Percentiles rank a stretch among this genome's conserved stretches.
phyloP scores from a whole-genome alignment of 371 early-diverging fungal species.

The Haplosporangium sp. region DNA sequence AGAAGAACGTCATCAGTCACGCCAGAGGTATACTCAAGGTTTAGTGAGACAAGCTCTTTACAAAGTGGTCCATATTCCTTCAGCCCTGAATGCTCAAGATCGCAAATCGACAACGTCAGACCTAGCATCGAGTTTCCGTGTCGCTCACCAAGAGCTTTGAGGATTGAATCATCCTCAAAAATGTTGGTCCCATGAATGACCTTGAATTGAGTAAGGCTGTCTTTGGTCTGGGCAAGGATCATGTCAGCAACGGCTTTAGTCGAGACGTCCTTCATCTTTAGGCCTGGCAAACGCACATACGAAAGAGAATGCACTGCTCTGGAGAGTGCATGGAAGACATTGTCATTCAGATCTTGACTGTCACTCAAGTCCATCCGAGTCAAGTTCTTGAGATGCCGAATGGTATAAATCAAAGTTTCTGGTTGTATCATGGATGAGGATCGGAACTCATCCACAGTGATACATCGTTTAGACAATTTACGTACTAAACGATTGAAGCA shows the following conservation, averaged over 20 bases:
- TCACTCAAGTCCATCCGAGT: constrained; percentile 48
- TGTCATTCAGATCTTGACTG: constrained; percentile 32
- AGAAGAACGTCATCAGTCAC: constrained; percentile 39
- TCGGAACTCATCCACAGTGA: constrained; percentile 29
- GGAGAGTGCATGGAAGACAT: constrained; percentile 33
- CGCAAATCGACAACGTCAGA: constrained; percentile 41
- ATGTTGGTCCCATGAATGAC: constrained; percentile 45
- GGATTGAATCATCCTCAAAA: constrained; percentile 33
- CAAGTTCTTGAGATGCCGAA: constrained; percentile 33
- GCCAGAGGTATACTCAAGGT: constrained; percentile 49
- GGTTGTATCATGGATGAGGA: constrained; percentile 28
- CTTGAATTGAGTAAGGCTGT: constrained; percentile 45
- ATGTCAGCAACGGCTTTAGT: constrained; percentile 22
- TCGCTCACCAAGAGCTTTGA: constrained; percentile 38
- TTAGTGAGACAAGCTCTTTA: constrained; percentile 26
- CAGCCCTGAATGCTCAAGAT: constrained; percentile 44
- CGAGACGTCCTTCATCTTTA: constrained; percentile 26
- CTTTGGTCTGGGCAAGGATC: constrained; percentile 35
- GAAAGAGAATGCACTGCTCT: constrained; percentile 29
- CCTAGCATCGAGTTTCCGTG: constrained; percentile 46
- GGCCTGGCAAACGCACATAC: constrained; percentile 36
- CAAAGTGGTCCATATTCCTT: constrained; percentile 36
- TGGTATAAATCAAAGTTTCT: constrained; percentile 34
- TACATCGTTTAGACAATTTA: constrained; percentile 30
- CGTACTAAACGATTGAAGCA: constrained; percentile 49